phyloP scores from a whole-genome alignment of 129 eudicot species.

The Ambrosia trifida region DNA sequence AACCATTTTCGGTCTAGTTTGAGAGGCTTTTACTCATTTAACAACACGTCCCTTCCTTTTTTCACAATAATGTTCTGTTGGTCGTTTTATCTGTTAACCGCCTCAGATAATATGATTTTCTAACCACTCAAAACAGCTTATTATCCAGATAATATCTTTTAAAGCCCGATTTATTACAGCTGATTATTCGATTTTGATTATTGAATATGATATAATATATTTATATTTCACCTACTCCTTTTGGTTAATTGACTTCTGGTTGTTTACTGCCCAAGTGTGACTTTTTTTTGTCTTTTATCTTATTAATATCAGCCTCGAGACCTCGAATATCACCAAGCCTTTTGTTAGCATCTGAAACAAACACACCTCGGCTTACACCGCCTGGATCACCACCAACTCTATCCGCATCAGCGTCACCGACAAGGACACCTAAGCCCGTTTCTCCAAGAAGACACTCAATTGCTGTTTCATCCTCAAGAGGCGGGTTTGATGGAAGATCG shows the following conservation, averaged over 20 bases:
- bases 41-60: no score
- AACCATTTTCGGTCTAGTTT: background rate
- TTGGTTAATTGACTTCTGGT: background rate
- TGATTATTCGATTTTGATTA: background rate
- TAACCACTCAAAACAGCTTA: background rate
- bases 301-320: constrained; percentile 44
- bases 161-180: background rate
- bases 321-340: constrained; percentile 70
- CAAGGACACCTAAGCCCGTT: constrained; percentile 60
- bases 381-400: constrained; percentile 84
- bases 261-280: background rate
- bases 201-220: background rate
- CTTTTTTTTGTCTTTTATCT: constrained; percentile 2
- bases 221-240: background rate
- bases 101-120: background rate
- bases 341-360: constrained; percentile 77
- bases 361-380: constrained; percentile 86
- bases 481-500: constrained; percentile 55
- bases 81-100: background rate
- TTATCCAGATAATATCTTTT: background rate
- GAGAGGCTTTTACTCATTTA: background rate
- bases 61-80: background rate
- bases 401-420: constrained; percentile 82
- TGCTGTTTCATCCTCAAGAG: constrained; percentile 58
- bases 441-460: constrained; percentile 91